A percentile compares a stretch with the other conserved stretches of the same genome.
Evolutionary conservation across 2,329 filamentous ascomycete genomes (phyloP).

Genomic region (Cercospora janseana): DNA sequence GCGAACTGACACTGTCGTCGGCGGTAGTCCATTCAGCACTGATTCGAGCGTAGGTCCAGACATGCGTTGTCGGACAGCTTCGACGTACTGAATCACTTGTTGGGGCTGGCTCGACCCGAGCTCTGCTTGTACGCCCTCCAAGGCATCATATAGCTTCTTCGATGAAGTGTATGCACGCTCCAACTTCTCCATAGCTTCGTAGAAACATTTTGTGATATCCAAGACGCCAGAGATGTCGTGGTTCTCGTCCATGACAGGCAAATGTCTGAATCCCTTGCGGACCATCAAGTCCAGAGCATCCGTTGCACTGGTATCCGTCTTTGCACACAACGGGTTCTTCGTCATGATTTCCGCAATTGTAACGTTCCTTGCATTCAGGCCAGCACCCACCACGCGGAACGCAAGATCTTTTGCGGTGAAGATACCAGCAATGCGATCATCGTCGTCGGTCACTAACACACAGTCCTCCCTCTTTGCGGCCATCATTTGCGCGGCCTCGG

Average conservation of each 20-base stretch:
- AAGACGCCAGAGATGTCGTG: slow-evolving; percentile 97
- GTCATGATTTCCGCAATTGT: slow-evolving; percentile 99
- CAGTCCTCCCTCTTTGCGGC: slow-evolving; percentile 98
- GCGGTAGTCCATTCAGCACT: slow-evolving; percentile 85
- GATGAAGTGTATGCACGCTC: slow-evolving; percentile 97
- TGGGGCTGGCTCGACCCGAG: slow-evolving; percentile 93
- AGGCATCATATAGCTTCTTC: slow-evolving; percentile 93
- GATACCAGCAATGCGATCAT: slow-evolving; percentile 96
- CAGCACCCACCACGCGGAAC: slow-evolving; percentile 90
- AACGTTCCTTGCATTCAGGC: slow-evolving; percentile 82
- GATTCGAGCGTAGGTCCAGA: slow-evolving; percentile 94
- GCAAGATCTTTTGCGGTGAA: slow-evolving; percentile 98
- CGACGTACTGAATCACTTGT: slow-evolving; percentile 98
- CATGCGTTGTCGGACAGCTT: slow-evolving; percentile 93
- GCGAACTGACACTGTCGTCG: slow-evolving; percentile 89
- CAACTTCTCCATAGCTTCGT: slow-evolving; percentile 99
- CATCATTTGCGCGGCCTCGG: slow-evolving; percentile 97
- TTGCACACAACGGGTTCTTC: slow-evolving; percentile 95
- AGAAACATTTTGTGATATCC: slow-evolving; percentile 99
- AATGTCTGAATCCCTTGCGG: slow-evolving; percentile 91
- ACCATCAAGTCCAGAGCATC: slow-evolving; percentile 98
- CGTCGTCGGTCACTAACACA: slow-evolving; percentile 94
- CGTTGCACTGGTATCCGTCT: slow-evolving; percentile 96
- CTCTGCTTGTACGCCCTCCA: slow-evolving; percentile 97
- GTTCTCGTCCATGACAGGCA: slow-evolving; percentile 99